phyloP scores from a whole-genome alignment of 495 filamentous ascomycete species.

The Schizothecium vesticola region DNA sequence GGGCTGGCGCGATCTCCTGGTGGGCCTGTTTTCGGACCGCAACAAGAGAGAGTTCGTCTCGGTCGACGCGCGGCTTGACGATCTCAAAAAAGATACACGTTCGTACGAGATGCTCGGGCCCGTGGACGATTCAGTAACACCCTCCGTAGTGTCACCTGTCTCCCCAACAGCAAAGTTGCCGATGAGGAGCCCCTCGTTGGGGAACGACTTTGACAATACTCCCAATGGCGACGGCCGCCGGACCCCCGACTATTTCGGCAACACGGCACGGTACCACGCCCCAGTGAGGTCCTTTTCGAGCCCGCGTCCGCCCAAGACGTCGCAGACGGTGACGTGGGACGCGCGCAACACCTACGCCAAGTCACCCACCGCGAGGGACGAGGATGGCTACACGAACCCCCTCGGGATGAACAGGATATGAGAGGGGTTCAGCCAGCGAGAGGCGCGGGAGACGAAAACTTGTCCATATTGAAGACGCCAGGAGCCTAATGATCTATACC shows the following conservation, averaged over 20 bases:
- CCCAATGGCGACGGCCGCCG: conserved; percentile 31
- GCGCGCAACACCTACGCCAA: conserved; percentile 32
- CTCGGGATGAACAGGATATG: conserved; percentile 46
- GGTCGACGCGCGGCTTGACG: conserved; percentile 63
- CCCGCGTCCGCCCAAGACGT: conserved; percentile 28
- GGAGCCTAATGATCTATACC: conserved; percentile 1
- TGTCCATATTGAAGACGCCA: not conserved
- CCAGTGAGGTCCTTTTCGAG: conserved; percentile 45
- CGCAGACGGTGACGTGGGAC: conserved; percentile 34
- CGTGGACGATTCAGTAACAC: conserved; percentile 41
- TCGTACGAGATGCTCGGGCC: conserved; percentile 76
- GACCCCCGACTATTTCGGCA: conserved; percentile 47
- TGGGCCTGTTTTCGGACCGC: conserved; percentile 31
- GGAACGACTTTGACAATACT: conserved; percentile 2
- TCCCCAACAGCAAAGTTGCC: conserved; percentile 37
- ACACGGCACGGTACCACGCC: conserved; percentile 40
- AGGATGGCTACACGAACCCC: conserved; percentile 38
- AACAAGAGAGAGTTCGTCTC: conserved; percentile 75
- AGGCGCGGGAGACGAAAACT: conserved; percentile 12
- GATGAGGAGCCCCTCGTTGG: conserved; percentile 21
- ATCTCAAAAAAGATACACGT: conserved; percentile 57
- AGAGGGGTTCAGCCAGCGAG: conserved; percentile 12
- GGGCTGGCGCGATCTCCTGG: conserved; percentile 72
- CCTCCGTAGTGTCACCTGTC: conserved; percentile 42
- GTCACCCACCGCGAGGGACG: conserved; percentile 18